phyloP scores from a whole-genome alignment of 78 protist species.

The Chrysochromulina parva region DNA sequence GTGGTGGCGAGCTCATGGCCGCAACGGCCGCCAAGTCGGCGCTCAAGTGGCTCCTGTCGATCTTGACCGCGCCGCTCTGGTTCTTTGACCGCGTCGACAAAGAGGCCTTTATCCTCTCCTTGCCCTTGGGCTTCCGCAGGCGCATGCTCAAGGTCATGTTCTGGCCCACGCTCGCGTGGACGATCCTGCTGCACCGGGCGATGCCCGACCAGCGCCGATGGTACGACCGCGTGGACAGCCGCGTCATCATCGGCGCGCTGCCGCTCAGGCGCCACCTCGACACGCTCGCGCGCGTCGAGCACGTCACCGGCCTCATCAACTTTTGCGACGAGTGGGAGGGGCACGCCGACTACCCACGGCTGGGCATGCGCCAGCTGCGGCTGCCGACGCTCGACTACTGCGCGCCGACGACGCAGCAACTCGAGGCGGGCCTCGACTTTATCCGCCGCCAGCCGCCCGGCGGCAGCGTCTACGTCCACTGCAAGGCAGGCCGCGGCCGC shows the following conservation, averaged over 20 bases:
- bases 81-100: conserved; percentile 8
- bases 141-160: conserved; percentile 14
- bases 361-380: background rate
- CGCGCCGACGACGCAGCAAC: background rate
- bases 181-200: conserved; percentile 25
- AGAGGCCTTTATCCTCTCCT: background rate
- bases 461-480: background rate
- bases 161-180: conserved; percentile 4
- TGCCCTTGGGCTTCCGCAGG: background rate
- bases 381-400: conserved; percentile 21
- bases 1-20: no score
- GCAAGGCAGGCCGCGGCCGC: conserved; percentile 23
- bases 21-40: no score
- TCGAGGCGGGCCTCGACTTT: conserved; percentile 14
- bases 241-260: background rate
- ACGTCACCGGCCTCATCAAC: background rate
- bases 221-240: conserved; percentile 13
- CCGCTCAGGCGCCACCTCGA: background rate
- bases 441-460: background rate
- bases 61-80: conserved; percentile 8
- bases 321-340: conserved; percentile 6
- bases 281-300: background rate
- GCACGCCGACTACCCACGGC: background rate
- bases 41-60: background rate
- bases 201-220: conserved; percentile 24